These are phyloP conservation scores for Apodospora peruviana DNA, from an alignment of 495 filamentous ascomycete species.

Conservation along the genomic window DNA sequence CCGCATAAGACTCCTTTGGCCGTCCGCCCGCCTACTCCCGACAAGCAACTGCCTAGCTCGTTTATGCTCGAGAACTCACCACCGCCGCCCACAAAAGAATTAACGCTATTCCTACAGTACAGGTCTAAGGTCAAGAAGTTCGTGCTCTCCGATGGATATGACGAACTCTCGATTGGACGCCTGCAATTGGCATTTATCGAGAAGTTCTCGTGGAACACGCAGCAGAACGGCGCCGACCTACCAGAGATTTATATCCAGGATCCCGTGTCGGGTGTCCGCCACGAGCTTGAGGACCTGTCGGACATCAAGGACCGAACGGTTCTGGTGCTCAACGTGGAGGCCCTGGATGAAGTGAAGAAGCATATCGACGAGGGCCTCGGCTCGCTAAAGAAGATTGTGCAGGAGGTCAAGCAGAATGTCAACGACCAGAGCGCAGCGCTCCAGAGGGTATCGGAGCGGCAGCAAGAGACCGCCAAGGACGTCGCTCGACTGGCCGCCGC, in stretches of 20 bases:
- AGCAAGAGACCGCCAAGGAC: constrained; percentile 87
- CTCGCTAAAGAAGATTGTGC: constrained; percentile 71
- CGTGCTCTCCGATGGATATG: constrained; percentile 74
- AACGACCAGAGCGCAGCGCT: constrained; percentile 74
- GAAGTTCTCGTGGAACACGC: constrained; percentile 97
- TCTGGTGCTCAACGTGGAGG: constrained; percentile 86
- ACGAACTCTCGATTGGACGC: constrained; percentile 76
- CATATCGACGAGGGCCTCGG: constrained; percentile 91
- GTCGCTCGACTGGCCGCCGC: constrained; percentile 74
- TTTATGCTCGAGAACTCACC: constrained; percentile 58
- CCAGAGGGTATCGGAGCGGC: constrained; percentile 83
- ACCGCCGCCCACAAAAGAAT: constrained; percentile 75
- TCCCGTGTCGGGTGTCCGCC: constrained; percentile 84
- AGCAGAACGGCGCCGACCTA: constrained; percentile 85
- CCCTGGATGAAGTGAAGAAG: constrained; percentile 92
- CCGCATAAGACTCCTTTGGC: constrained; percentile 10
- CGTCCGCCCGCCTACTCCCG: constrained; percentile 29
- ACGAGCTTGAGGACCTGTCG: constrained; percentile 90
- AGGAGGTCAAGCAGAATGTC: constrained; percentile 71
- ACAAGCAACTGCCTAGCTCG: constrained; percentile 32
- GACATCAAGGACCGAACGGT: constrained; percentile 96
- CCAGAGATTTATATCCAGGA: constrained; percentile 98
- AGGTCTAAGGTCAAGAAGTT: constrained; percentile 97
- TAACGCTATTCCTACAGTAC: constrained; percentile 96
- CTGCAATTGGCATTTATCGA: constrained; percentile 98